Percentiles rank a stretch among this genome's conserved stretches.
Evolutionary conservation across 441 rosid genomes (phyloP).

Genomic region (Erodium texanum): DNA sequence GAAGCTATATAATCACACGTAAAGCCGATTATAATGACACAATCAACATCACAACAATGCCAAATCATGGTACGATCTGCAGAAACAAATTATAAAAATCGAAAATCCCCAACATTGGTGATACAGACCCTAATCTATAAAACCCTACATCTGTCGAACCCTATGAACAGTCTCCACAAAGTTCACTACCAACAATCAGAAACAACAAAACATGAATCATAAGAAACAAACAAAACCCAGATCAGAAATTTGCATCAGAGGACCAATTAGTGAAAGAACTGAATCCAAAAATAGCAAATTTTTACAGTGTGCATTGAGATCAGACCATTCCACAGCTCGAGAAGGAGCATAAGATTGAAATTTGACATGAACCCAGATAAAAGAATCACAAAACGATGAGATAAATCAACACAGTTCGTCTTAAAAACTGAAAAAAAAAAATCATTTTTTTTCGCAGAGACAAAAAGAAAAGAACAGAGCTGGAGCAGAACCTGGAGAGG

Average conservation of each 20-base stretch:
- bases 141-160: not conserved
- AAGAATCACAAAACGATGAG: not conserved
- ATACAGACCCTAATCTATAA: conserved; percentile 1
- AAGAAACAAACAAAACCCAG: conserved; percentile 1
- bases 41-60: not conserved
- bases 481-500: conserved; percentile 1
- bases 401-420: not conserved
- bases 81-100: not conserved
- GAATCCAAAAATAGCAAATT: not conserved
- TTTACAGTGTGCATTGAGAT: not conserved
- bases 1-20: not conserved
- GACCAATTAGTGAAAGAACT: not conserved
- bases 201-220: not conserved
- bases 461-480: not conserved
- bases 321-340: not conserved
- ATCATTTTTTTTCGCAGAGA: not conserved
- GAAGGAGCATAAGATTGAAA: not conserved
- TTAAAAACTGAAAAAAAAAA: not conserved
- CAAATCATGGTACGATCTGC: not conserved
- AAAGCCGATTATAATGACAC: not conserved
- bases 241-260: conserved; percentile 1
- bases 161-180: not conserved
- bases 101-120: not conserved
- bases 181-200: not conserved
- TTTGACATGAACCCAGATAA: not conserved